A percentile compares a stretch with the other conserved stretches of the same genome.
These are phyloP conservation scores for Aspergillus viridinutans DNA, from an alignment of 2,329 filamentous ascomycete species.

Conservation along the genomic window DNA sequence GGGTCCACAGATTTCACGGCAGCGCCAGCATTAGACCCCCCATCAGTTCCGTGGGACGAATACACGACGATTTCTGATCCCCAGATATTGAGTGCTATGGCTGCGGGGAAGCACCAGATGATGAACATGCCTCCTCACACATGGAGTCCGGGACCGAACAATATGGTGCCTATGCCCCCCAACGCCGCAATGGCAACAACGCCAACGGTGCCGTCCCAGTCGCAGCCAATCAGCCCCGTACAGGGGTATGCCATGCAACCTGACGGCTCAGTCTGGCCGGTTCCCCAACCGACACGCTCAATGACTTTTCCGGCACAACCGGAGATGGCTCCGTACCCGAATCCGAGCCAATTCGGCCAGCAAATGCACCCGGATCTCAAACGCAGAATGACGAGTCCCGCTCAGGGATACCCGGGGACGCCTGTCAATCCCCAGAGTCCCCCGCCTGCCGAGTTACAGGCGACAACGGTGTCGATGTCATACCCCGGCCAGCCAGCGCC, in stretches of 20 bases:
- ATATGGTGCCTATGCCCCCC: slow-evolving; percentile 25
- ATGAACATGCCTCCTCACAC: slow-evolving; percentile 30
- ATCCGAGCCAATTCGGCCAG: slow-evolving; percentile 26
- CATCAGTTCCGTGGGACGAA: slow-evolving; percentile 36
- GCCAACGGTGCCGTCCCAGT: slow-evolving; percentile 29
- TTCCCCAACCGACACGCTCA: slow-evolving; percentile 26
- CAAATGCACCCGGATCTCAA: slow-evolving; percentile 32
- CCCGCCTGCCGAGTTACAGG: slow-evolving; percentile 23
- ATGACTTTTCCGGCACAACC: slow-evolving; percentile 33
- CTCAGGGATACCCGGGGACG: slow-evolving; percentile 20
- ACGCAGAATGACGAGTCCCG: slow-evolving; percentile 35
- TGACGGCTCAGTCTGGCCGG: slow-evolving; percentile 35
- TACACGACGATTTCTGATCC: slow-evolving; percentile 35
- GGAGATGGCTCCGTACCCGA: slow-evolving; percentile 25
- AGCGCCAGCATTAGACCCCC: slow-evolving; percentile 29
- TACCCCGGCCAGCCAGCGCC: slow-evolving; percentile 25
- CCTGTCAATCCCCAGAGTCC: slow-evolving; percentile 23
- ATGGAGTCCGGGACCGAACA: slow-evolving; percentile 27
- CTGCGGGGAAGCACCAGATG: slow-evolving; percentile 28
- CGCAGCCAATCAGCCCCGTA: slow-evolving; percentile 26
- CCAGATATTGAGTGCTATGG: slow-evolving; percentile 32
- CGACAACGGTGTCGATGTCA: slow-evolving; percentile 24
- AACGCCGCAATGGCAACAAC: slow-evolving; percentile 26
- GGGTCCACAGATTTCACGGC: slow-evolving; percentile 26
- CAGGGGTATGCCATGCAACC: slow-evolving; percentile 32